Evolutionary conservation across 2,329 filamentous ascomycete species (phyloP).

Genomic region (Juglanconis juglandina): DNA sequence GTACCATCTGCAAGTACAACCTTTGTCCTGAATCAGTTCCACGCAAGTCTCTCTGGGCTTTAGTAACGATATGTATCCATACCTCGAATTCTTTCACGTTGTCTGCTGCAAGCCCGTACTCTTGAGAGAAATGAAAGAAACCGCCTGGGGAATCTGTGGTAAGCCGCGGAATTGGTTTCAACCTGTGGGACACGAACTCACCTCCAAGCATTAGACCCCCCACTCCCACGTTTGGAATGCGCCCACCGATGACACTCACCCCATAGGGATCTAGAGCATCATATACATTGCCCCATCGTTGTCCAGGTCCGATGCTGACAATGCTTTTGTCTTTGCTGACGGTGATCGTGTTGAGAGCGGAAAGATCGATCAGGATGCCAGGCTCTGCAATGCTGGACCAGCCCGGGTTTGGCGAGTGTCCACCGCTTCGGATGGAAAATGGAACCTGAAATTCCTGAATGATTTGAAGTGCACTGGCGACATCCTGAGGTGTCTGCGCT

Average conservation of each 20-base stretch:
- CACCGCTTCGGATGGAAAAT: slow-evolving; percentile 28
- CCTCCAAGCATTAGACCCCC: slow-evolving; percentile 28
- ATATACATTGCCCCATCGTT: slow-evolving; percentile 29
- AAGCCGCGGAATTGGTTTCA: neutral
- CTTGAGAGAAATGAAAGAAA: neutral
- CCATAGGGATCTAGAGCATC: slow-evolving; percentile 22
- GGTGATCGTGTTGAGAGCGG: slow-evolving; percentile 26
- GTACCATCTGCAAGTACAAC: slow-evolving; percentile 26
- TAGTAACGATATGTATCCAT: neutral
- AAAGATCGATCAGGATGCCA: slow-evolving; percentile 35
- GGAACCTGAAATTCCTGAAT: slow-evolving; percentile 16
- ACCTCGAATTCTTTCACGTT: slow-evolving; percentile 1
- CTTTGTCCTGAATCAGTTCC: neutral
- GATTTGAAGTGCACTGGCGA: slow-evolving; percentile 20
- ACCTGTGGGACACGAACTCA: slow-evolving; percentile 7
- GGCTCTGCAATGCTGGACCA: slow-evolving; percentile 24
- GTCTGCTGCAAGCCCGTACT: slow-evolving; percentile 1
- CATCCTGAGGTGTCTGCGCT: slow-evolving; percentile 14
- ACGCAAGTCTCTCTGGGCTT: neutral
- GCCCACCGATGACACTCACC: slow-evolving; percentile 25
- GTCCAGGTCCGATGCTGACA: slow-evolving; percentile 29
- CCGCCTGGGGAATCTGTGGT: neutral
- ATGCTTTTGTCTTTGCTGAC: slow-evolving; percentile 26
- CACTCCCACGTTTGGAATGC: slow-evolving; percentile 27
- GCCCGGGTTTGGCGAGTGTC: slow-evolving; percentile 27